Base-by-base conservation (phyloP, 2,329 filamentous ascomycete genomes). In the Aspergillus piperis region DNA sequence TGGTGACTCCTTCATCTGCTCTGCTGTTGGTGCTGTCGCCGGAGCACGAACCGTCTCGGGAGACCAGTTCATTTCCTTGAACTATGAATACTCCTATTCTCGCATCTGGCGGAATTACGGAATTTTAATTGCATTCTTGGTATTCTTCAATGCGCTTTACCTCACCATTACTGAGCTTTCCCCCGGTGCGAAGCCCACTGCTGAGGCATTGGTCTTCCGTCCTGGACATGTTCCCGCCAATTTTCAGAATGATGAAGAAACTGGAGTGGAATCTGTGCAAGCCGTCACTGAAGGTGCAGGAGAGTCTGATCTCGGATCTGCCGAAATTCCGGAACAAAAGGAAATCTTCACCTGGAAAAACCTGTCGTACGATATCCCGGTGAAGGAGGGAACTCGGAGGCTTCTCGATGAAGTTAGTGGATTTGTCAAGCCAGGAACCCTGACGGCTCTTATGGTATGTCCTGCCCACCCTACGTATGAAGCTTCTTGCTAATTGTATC, bases 281-380 rank as follows among this genome's bases (percentile, higher is more conserved):
- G 47, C 48, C 3, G 51, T 47, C 3, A 42, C 30, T 8, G 52
- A 61, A 19, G 50, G 52, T 13, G 8, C 41, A 11, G 52, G 52
- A n/a, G 39, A 47, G 8, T 19, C n/a, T 11, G 48, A 44, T 8
- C 19, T 36, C 11, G 30, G n/a, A 19, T 13, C 10, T 7, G 11
- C 25, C 2, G 32, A 41, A 19, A 54, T 81, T 62, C 55, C 61
- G 53, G 23, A 44, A 62, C 87, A 90, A 71, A 90, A 84, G 2
- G 89, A 89, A 15, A 85, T 92, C 57, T 94, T 95, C 79, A 89
- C 91, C 69, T 96, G 91, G 91, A 83, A 87, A 64, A 82, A 92
- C 66, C 87, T 96, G 0, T 91, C 87, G 75, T 96, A 90, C 66
- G 87, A 90, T 61, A 88, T 91, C 72, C 84, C 84, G 64, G 91